These are phyloP conservation scores for Hirschioporus abietinus DNA, from an alignment of 768 basidiomycete species.

Conservation along the genomic window DNA sequence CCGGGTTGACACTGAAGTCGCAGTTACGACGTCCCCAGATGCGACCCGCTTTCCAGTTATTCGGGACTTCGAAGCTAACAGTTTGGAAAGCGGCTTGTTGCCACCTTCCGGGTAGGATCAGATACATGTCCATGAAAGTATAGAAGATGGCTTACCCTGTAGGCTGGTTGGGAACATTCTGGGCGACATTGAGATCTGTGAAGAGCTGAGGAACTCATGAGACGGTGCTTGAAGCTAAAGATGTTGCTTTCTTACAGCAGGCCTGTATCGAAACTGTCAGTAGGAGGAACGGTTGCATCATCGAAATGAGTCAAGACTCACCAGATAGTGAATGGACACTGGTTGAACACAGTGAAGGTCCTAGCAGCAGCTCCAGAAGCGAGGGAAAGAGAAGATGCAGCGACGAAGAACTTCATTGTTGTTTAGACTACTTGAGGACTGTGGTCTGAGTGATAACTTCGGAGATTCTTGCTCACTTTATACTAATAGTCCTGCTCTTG, in stretches of 20 bases:
- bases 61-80: constrained; percentile 29
- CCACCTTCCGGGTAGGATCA: constrained; percentile 19
- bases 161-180: constrained; percentile 20
- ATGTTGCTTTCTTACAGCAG: constrained; percentile 20
- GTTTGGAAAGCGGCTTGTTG: constrained; percentile 19
- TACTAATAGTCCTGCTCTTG: not conserved
- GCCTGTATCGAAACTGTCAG: constrained; percentile 16
- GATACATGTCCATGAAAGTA: constrained; percentile 1
- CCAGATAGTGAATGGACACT: constrained; percentile 39
- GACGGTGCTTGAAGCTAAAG: not conserved
- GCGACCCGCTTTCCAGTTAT: constrained; percentile 34
- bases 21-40: constrained; percentile 38
- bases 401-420: not conserved
- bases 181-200: constrained; percentile 28
- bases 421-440: not conserved
- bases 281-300: not conserved
- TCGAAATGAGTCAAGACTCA: constrained; percentile 14
- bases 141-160: constrained; percentile 24
- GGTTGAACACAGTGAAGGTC: constrained; percentile 37
- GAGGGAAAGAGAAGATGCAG: constrained; percentile 11
- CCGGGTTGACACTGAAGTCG: constrained; percentile 29
- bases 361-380: constrained; percentile 15
- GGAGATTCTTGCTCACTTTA: not conserved
- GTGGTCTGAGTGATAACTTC: not conserved
- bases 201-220: constrained; percentile 19